Evolutionary conservation across 768 basidiomycete species (phyloP), one percentile per base, ranked within the genome.

Genomic region (Lactarius akahatsu): DNA sequence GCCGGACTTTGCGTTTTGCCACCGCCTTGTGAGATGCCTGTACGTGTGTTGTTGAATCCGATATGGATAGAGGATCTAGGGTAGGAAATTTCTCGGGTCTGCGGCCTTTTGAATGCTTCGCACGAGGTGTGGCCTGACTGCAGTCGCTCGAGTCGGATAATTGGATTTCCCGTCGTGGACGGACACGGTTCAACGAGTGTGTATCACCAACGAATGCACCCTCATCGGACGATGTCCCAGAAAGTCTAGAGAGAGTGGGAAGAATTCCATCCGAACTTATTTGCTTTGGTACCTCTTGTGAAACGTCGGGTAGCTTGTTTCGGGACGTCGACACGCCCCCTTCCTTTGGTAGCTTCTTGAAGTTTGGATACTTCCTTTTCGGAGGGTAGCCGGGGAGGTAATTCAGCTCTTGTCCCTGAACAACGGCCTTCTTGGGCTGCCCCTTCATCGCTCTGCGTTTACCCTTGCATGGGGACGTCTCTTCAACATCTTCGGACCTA

Each of bases 301-400:
- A 52, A 26, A 43, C 10, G 23, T 40, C 30, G 32, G 52, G 41
- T 55, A 47, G 50, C 16, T 41, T 36, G 54, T 61, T 28, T 40
- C 36, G 58, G 28, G 59, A 59, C 47, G 47, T 54, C 30, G 65
- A 67, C n/a, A 66, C 36, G 55, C 55, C 11, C 36, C n/a, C 50
- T 62, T 61, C 67, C 58, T 50, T 40, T n/a, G 54, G 23, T 56
- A 50, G n/a, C 57, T 63, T 69, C 61, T 63, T 69, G 61, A 68
- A 69, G 56, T 59, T n/a, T 60, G 68, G 68, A 2, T 59, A 52
- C 40, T 69, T 68, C 57, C 11, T 57, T 52, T 43, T 66, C 11
- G 60, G 65, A 50, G 32, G 47, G 47, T 41, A n/a, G 32, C 41
- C 61, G 15, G 38, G 61, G 20, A 36, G 61, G 40, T 54, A 10